phyloP scores from a whole-genome alignment of 768 basidiomycete genomes.

The Fomitopsis serialis region DNA sequence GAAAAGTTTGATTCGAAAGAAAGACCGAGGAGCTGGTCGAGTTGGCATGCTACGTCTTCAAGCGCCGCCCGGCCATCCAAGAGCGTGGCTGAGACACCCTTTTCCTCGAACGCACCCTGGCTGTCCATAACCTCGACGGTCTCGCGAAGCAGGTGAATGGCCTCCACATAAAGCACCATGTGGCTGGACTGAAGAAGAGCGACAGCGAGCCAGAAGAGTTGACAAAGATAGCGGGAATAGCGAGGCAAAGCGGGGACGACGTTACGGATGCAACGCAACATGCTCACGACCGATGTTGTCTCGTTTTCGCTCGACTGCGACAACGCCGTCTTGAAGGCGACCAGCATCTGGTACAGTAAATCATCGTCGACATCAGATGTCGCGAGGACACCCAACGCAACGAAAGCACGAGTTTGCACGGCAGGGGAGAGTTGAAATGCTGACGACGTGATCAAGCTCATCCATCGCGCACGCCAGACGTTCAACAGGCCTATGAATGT shows the following conservation, averaged over 20 bases:
- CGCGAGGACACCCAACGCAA: constrained; percentile 78
- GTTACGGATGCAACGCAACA: constrained; percentile 81
- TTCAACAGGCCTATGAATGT: constrained; percentile 59
- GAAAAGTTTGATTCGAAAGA: constrained; percentile 78
- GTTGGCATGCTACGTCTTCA: constrained; percentile 63
- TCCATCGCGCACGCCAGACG: constrained; percentile 91
- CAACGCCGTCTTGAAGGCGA: constrained; percentile 75
- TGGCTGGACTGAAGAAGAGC: constrained; percentile 77
- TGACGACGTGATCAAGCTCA: constrained; percentile 80
- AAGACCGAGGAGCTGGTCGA: constrained; percentile 68
- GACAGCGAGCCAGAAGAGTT: constrained; percentile 86
- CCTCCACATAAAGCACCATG: constrained; percentile 63
- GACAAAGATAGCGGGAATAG: constrained; percentile 66
- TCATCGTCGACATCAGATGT: constrained; percentile 88
- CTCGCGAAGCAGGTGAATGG: constrained; percentile 59
- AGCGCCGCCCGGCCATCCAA: constrained; percentile 59
- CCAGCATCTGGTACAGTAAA: constrained; percentile 87
- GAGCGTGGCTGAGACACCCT: constrained; percentile 49
- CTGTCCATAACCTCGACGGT: constrained; percentile 60
- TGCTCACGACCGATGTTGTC: constrained; percentile 71
- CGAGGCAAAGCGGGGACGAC: constrained; percentile 66
- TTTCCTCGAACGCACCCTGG: constrained; percentile 51
- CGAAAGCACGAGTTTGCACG: constrained; percentile 85
- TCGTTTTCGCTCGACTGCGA: constrained; percentile 63
- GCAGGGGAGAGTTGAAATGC: constrained; percentile 88